A percentile compares a stretch with the other conserved stretches of the same genome.
Evolutionary conservation across 2,329 filamentous ascomycete genomes (phyloP).

Genomic region (Beauveria varroae): DNA sequence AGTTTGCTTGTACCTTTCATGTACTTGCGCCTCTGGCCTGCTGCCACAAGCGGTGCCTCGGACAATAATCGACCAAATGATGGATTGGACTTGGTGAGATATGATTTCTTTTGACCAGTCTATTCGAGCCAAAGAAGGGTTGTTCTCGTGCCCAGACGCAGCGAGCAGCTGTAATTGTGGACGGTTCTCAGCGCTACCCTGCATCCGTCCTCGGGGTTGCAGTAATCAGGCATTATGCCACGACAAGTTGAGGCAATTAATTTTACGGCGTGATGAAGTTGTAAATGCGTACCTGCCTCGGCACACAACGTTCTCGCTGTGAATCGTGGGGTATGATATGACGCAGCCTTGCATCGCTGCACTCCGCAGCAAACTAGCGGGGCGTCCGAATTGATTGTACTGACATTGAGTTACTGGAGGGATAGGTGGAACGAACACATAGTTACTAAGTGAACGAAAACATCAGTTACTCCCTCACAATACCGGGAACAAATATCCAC

Average conservation of each 20-base stretch:
- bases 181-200: not conserved
- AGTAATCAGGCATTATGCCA: not conserved
- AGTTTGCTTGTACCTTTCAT: not conserved
- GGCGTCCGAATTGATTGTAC: not conserved
- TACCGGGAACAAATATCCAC: too few relatives aligned
- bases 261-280: not conserved
- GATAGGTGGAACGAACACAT: not conserved
- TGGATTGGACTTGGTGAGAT: not conserved
- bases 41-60: not conserved
- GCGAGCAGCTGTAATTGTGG: not conserved
- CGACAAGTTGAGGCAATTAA: not conserved
- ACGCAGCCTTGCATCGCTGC: slow-evolving; percentile 4
- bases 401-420: not conserved
- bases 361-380: not conserved
- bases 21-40: not conserved
- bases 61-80: not conserved
- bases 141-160: not conserved
- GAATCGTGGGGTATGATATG: not conserved
- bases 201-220: not conserved
- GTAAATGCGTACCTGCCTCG: not conserved
- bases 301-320: not conserved
- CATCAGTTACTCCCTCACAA: too few relatives aligned
- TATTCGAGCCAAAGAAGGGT: not conserved
- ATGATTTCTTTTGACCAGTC: not conserved
- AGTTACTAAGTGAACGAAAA: not conserved